Evolutionary conservation across 352 stramenopile genomes (phyloP), one percentile per base, ranked within the genome.

Genomic region (Phytophthora boehmeriae): DNA sequence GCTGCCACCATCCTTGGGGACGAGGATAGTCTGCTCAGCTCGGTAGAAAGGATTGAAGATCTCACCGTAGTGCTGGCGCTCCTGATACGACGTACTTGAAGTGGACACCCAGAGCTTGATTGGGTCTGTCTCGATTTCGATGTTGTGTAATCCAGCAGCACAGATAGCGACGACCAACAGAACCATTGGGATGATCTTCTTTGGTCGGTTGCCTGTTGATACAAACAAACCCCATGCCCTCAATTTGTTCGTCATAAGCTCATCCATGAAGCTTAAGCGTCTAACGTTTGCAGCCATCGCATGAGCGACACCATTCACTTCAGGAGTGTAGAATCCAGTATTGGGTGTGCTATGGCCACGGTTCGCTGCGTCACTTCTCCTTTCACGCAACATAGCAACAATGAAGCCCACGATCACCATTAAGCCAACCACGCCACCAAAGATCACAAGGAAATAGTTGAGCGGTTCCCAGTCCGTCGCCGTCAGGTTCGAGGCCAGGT

Each of bases 31-130:
- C 47, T 91, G 80, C 47, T 86, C 75, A n/a, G 82, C 74, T 14
- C 82, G 78, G 66, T 89, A 91, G 63, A 91, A 91, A 3, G 82
- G 82, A 52, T 78, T 82, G 47, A 91, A 91, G 8, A 88, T 65
- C 5, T 88, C 53, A 20, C 73, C 80, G 43, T 85, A 89, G 48
- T 80, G 75, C 49, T 87, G 68, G n/a, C 67, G 67, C 47, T 89
- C 67, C 35, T 85, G 73, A 61, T 79, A 88, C 8, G 80, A 72
- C 6, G 63, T 74, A 63, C 78, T 89, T 0, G 71, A 79, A 39
- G 80, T 76, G 13, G 80, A 78, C 6, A 88, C 78, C 80, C 80
- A 89, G 13, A 89, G 58, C 49, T 88, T 89, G 39, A 88, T 80
- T 3, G 80, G 80, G 38, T 88, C 72, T 0, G 76, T 84, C 47